Base-by-base conservation (phyloP, 306 rosid genomes). In the Gastrolobium villosum region DNA sequence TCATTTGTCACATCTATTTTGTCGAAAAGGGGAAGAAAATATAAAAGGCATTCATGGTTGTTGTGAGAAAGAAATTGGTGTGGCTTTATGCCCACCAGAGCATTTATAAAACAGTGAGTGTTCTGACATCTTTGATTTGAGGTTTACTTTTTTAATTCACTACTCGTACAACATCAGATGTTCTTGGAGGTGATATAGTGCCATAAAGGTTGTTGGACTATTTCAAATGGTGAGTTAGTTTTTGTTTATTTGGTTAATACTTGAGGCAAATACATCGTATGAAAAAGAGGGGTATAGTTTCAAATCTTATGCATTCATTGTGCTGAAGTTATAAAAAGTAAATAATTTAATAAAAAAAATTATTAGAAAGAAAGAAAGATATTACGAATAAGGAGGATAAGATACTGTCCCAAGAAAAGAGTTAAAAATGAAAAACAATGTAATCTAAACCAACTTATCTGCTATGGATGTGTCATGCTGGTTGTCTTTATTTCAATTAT, bases 391-490 rank as follows among this genome's bases (percentile, higher is more conserved):
- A 50, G 70, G 76, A 70, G 66, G 43, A 63, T 70, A 46, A 11
- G 28, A 36, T 26, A 39, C 70, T 15, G 10, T 56, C 75, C 76
- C 39, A 3, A 20, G 34, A 45, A 37, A 46, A 56, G 49, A 67
- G 48, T 32, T 66, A 50, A 11, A 59, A 20, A 20, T 26, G 46
- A 49, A 75, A 72, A 63, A 26, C 11, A 45, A 39, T 61, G 31
- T 73, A 34, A 43, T 60, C 70, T 60, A 4, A 32, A 62, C 26
- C 10, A 20, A 64, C 50, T 53, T 63, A 40, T 46, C 41, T 74
- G 26, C 62, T 52, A 69, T 78, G 78, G 56, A 81, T 77, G 45
- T 77, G 40, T 44, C 52, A 30, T 73, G 41, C 48, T 79, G 65
- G 50, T 45, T 77, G 50, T 40, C 63, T 76, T 35, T 50, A 43